These are phyloP conservation scores for Nemania bipapillata DNA, from an alignment of 2,329 filamentous ascomycete species.

Conservation along the genomic window DNA sequence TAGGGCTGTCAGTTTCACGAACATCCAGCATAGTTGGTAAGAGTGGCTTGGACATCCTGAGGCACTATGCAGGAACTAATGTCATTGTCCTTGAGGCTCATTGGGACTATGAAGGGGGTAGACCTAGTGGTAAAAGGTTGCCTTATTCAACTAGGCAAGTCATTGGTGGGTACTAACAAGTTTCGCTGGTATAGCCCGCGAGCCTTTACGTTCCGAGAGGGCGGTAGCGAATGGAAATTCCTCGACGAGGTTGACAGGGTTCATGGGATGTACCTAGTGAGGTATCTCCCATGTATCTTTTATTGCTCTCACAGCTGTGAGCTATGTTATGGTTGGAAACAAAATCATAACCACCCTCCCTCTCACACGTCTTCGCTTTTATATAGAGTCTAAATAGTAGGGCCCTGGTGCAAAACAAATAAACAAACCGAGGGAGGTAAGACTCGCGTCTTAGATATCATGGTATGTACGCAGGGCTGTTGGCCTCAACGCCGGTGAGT, in stretches of 20 bases:
- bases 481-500: not conserved
- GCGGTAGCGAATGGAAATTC: constrained; percentile 27
- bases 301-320: not conserved
- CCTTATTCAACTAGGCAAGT: constrained; percentile 17
- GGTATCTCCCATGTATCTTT: constrained; percentile 28
- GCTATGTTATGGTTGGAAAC: not conserved
- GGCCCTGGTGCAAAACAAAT: not conserved
- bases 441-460: not conserved
- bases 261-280: constrained; percentile 15
- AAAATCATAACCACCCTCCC: constrained; percentile 6
- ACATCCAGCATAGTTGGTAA: not conserved
- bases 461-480: not conserved
- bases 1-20: constrained; percentile 26
- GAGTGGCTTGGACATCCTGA: constrained; percentile 1
- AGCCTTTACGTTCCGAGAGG: constrained; percentile 10
- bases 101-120: constrained; percentile 15
- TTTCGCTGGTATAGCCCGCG: constrained; percentile 14
- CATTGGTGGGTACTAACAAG: constrained; percentile 18
- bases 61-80: not conserved
- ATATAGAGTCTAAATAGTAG: not conserved
- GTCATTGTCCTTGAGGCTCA: constrained; percentile 2
- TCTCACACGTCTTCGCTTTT: not conserved
- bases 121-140: constrained; percentile 23
- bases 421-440: not conserved
- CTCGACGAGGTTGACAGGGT: constrained; percentile 6